These are phyloP conservation scores for Solanum infundibuliforme DNA, from an alignment of 257 asterid genomes.

Conservation along the genomic window DNA sequence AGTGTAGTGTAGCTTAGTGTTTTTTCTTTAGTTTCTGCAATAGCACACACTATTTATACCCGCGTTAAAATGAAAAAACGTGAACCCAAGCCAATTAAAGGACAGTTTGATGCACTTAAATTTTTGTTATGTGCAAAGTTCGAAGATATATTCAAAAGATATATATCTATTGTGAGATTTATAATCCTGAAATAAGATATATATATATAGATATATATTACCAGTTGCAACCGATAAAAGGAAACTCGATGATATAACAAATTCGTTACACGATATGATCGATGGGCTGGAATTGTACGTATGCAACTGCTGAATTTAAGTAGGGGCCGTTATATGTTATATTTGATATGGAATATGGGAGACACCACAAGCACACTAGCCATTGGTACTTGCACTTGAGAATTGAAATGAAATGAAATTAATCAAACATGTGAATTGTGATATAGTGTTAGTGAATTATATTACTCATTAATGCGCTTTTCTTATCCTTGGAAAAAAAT, in stretches of 20 bases:
- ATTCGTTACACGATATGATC: neutral
- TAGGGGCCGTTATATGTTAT: neutral
- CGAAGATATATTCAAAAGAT: too few relatives aligned
- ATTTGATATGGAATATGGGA: constrained; percentile 28
- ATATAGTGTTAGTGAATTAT: constrained; percentile 13
- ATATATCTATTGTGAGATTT: too few relatives aligned
- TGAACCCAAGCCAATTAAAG: neutral
- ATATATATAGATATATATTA: too few relatives aligned
- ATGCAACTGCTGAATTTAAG: neutral
- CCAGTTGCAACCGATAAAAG: neutral
- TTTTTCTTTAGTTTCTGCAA: neutral
- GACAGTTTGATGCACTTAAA: too few relatives aligned
- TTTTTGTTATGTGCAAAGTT: too few relatives aligned
- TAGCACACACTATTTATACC: neutral
- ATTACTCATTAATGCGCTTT: neutral
- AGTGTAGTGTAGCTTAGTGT: neutral
- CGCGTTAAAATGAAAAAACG: neutral
- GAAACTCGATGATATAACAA: neutral
- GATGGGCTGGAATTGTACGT: neutral
- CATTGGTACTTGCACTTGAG: too few relatives aligned
- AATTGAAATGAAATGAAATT: neutral
- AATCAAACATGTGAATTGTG: constrained; percentile 1
- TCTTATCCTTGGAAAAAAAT: neutral
- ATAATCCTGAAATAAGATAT: too few relatives aligned
- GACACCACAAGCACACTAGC: constrained; percentile 62